phyloP scores from a whole-genome alignment of 148 eudicot genomes.

The Spergularia marina region DNA sequence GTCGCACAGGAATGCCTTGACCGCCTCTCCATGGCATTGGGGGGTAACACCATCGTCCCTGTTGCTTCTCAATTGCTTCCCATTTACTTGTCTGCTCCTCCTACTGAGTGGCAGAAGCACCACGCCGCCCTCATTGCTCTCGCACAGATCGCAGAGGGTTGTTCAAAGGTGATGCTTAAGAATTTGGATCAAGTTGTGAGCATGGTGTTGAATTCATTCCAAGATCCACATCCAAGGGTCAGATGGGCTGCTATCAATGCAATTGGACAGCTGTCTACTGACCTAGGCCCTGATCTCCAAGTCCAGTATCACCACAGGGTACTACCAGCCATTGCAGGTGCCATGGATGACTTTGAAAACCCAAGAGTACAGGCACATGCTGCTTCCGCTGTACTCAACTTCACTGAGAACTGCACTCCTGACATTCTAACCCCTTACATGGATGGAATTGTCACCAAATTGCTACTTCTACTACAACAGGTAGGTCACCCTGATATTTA shows the following conservation, averaged over 20 bases:
- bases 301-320: slow-evolving; percentile 73
- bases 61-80: slow-evolving; percentile 80
- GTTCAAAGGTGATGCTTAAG: slow-evolving; percentile 90
- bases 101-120: slow-evolving; percentile 67
- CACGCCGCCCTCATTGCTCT: slow-evolving; percentile 88
- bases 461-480: slow-evolving; percentile 77
- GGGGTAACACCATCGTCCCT: slow-evolving; percentile 83
- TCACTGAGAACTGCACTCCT: slow-evolving; percentile 93
- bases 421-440: slow-evolving; percentile 87
- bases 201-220: slow-evolving; percentile 82
- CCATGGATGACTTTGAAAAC: slow-evolving; percentile 97
- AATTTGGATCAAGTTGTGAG: slow-evolving; percentile 84
- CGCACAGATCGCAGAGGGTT: slow-evolving; percentile 95
- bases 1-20: slow-evolving; percentile 86
- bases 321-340: slow-evolving; percentile 77
- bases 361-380: slow-evolving; percentile 99
- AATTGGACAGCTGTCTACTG: slow-evolving; percentile 92
- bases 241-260: slow-evolving; percentile 99
- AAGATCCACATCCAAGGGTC: slow-evolving; percentile 92
- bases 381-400: slow-evolving; percentile 93
- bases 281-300: slow-evolving; percentile 94
- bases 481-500: too few relatives aligned
- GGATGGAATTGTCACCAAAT: slow-evolving; percentile 82
- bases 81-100: slow-evolving; percentile 64
- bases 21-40: slow-evolving; percentile 70